Percentiles rank a stretch among this genome's conserved stretches.
These are phyloP conservation scores for Lepidium africanum DNA, from an alignment of 345 rosid genomes.

Conservation along the genomic window DNA sequence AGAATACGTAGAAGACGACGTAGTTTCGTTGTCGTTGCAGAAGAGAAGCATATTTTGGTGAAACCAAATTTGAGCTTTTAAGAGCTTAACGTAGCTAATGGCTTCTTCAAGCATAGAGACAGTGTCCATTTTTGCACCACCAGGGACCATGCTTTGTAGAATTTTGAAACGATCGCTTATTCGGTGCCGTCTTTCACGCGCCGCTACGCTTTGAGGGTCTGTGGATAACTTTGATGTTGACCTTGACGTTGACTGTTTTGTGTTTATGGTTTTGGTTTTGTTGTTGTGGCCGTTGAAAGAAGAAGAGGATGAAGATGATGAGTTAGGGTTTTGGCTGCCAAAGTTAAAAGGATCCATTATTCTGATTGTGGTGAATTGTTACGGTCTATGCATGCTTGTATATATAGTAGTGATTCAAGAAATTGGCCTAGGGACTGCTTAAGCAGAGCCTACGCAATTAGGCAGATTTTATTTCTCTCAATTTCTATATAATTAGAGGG, in stretches of 20 bases:
- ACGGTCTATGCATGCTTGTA: not conserved
- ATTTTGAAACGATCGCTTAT: conserved; percentile 84
- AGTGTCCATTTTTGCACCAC: conserved; percentile 84
- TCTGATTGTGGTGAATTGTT: not conserved
- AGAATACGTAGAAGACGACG: conserved; percentile 1
- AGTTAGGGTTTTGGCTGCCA: conserved; percentile 10
- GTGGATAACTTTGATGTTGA: conserved; percentile 48
- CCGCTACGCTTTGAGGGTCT: conserved; percentile 90
- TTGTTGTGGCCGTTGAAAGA: conserved; percentile 25
- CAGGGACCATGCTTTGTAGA: conserved; percentile 79
- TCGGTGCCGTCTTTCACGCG: conserved; percentile 77
- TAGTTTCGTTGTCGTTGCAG: not conserved
- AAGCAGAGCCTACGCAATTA: too few relatives aligned
- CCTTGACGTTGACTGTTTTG: conserved; percentile 24
- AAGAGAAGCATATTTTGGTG: conserved; percentile 46
- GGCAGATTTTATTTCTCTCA: too few relatives aligned
- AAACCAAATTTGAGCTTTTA: conserved; percentile 68
- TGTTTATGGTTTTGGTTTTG: conserved; percentile 3
- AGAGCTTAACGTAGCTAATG: conserved; percentile 79
- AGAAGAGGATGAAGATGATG: conserved; percentile 33
- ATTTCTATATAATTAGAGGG: too few relatives aligned
- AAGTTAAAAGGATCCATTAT: conserved; percentile 16
- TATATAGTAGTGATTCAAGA: not conserved
- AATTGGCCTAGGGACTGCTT: too few relatives aligned
- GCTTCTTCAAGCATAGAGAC: conserved; percentile 89